A percentile compares a stretch with the other conserved stretches of the same genome.
Conservation (phyloP, 441 rosid genomes). For the Bocquillonia castaneifolia region DNA sequence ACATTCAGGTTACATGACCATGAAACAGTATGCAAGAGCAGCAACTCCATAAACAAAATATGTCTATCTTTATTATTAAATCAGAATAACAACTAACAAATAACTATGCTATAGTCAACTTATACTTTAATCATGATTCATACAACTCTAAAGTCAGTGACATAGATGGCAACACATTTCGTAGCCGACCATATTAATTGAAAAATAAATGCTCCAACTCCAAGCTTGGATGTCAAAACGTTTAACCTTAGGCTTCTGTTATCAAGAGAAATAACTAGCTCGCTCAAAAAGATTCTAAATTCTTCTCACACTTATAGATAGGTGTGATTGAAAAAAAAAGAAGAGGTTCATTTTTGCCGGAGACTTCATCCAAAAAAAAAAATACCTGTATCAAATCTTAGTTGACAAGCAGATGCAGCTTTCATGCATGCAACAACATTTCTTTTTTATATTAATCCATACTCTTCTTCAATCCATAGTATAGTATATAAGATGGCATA, state of each 20-base stretch:
- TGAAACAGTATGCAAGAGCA: background rate
- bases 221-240: background rate
- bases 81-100: too few species aligned
- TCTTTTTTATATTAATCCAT: background rate
- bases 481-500: conserved; percentile 12
- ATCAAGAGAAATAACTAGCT: conserved; percentile 1
- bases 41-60: background rate
- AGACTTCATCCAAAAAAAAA: conserved; percentile 7
- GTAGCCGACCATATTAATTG: background rate
- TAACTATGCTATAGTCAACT: conserved; percentile 6
- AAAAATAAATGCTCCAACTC: background rate
- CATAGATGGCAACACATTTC: conserved; percentile 15
- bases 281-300: conserved; percentile 11
- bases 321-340: background rate
- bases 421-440: conserved; percentile 17
- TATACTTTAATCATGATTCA: background rate
- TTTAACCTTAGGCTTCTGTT: background rate
- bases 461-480: background rate
- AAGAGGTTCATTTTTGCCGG: conserved; percentile 21
- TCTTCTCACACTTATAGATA: background rate
- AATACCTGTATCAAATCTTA: conserved; percentile 27
- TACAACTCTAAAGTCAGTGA: conserved; percentile 18
- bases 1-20: background rate
- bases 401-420: conserved; percentile 35
- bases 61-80: too few species aligned